These are phyloP conservation scores for Talaromyces sp. DNA, from an alignment of 2,329 filamentous ascomycete genomes.

Conservation along the genomic window DNA sequence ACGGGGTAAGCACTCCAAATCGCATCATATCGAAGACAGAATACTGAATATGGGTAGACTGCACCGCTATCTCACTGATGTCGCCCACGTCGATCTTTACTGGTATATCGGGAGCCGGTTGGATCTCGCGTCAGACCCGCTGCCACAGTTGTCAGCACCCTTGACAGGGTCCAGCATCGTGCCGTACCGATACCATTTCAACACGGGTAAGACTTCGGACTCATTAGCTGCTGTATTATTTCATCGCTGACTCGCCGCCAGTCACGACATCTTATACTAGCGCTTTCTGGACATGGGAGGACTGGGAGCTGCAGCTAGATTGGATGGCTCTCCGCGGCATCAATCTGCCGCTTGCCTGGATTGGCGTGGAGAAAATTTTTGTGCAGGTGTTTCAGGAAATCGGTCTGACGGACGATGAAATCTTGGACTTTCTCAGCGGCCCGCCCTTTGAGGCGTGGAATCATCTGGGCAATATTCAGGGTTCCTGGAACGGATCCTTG, in stretches of 20 bases:
- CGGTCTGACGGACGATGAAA: conserved; percentile 40
- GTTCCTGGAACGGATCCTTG: conserved; percentile 43
- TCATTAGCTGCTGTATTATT: background rate
- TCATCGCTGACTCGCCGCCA: conserved; percentile 8
- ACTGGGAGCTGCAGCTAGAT: conserved; percentile 49
- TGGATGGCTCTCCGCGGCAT: conserved; percentile 49
- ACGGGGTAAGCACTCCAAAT: conserved; percentile 21
- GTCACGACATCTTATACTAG: conserved; percentile 50
- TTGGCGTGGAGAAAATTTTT: conserved; percentile 47
- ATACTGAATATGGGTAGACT: conserved; percentile 20
- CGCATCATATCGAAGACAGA: background rate
- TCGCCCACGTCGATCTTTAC: conserved; percentile 41
- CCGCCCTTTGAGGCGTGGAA: conserved; percentile 51
- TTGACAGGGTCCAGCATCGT: conserved; percentile 38
- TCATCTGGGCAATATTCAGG: conserved; percentile 50
- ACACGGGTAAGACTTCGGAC: conserved; percentile 32
- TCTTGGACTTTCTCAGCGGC: conserved; percentile 43
- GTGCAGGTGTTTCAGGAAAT: conserved; percentile 44
- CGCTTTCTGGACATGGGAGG: conserved; percentile 49
- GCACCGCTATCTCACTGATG: conserved; percentile 36
- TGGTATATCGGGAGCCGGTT: conserved; percentile 43
- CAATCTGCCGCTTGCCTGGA: conserved; percentile 49
- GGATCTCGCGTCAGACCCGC: conserved; percentile 23
- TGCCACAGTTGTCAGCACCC: conserved; percentile 25
- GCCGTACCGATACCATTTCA: conserved; percentile 47